These are phyloP conservation scores for Alternaria ethzedia DNA, from an alignment of 2,329 filamentous ascomycete genomes.

Conservation along the genomic window DNA sequence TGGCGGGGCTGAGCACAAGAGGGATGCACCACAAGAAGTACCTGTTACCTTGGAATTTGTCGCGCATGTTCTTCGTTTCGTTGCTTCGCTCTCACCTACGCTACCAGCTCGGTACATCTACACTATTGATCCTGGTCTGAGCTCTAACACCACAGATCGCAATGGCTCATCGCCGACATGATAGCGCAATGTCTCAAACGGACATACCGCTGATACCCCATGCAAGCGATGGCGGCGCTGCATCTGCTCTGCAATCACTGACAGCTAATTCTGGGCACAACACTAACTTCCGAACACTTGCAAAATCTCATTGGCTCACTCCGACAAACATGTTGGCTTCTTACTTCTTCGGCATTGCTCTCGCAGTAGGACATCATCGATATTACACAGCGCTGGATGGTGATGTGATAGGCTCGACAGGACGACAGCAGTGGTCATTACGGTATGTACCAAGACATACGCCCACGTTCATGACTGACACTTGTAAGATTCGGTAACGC, in stretches of 20 bases:
- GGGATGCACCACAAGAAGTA: no score
- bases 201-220: no score
- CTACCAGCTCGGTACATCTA: no score
- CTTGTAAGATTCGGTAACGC: background rate
- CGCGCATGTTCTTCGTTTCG: background rate
- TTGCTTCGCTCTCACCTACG: fast-evolving
- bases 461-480: fast-evolving
- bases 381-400: background rate
- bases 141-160: no score
- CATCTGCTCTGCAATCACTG: background rate
- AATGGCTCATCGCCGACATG: no score
- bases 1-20: background rate
- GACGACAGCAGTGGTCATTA: background rate
- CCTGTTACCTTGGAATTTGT: background rate
- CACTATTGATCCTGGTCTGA: no score
- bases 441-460: background rate
- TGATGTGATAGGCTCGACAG: background rate
- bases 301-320: background rate
- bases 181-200: no score
- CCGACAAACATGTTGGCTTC: fast-evolving
- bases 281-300: fast-evolving
- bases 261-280: fast-evolving
- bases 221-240: no score
- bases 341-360: fast-evolving
- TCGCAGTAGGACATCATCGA: background rate